Evolutionary conservation across 129 eudicot genomes (phyloP).

Genomic region (Pittosporum tobira): DNA sequence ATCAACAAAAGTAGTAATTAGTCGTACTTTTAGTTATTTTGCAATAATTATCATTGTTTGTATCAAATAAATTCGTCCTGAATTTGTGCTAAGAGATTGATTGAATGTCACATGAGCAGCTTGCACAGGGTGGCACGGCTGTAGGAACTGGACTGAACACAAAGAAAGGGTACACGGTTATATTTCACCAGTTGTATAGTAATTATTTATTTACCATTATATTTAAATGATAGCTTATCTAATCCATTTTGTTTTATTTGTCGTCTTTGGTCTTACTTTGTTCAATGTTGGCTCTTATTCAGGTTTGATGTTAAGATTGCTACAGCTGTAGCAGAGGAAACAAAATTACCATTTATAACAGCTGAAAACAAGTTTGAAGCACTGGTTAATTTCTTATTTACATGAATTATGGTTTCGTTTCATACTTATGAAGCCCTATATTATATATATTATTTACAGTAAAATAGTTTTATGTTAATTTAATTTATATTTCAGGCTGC

Average conservation of each 20-base stretch:
- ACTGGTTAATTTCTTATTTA: constrained; percentile 40
- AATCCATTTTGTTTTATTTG: background rate
- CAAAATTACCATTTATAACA: constrained; percentile 85
- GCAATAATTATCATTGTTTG: too few species aligned
- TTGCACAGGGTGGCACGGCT: constrained; percentile 99
- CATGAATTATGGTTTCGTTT: constrained; percentile 4
- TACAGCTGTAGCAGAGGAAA: constrained; percentile 94
- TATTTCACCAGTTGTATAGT: background rate
- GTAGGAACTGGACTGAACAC: constrained; percentile 98
- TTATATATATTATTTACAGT: background rate
- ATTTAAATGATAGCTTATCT: too few species aligned
- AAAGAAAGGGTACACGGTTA: constrained; percentile 71
- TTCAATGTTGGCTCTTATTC: constrained; percentile 11
- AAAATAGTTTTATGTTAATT: background rate
- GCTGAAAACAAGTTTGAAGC: constrained; percentile 99
- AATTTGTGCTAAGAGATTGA: too few species aligned
- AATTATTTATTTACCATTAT: background rate
- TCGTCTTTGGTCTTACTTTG: background rate
- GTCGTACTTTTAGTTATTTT: too few species aligned
- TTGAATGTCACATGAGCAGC: constrained; percentile 43
- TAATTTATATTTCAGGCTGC: constrained; percentile 52
- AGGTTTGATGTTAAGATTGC: constrained; percentile 97
- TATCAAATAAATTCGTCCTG: too few species aligned
- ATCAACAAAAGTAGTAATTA: too few species aligned
- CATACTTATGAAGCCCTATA: constrained; percentile 1